Evolutionary conservation across 1,284 basidiomycete species (phyloP).

Genomic region (Leccinum fallax): DNA sequence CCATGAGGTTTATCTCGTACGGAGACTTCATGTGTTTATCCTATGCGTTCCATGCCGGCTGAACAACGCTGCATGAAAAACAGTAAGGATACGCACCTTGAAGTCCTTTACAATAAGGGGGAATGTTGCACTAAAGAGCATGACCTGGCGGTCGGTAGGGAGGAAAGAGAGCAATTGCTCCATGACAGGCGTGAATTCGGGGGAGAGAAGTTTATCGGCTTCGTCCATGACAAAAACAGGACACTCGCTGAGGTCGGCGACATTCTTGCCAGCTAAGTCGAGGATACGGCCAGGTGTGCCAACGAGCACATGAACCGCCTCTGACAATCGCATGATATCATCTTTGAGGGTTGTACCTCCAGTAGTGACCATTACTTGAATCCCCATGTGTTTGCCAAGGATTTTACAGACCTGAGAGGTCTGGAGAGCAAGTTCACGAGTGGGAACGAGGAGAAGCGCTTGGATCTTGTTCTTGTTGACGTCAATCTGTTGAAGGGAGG

Average conservation of each 20-base stretch:
- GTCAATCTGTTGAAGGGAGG: constrained; percentile 93
- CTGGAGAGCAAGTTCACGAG: constrained; percentile 93
- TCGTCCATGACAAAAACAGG: constrained; percentile 99
- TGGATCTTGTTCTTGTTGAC: constrained; percentile 88
- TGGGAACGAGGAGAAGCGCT: constrained; percentile 91
- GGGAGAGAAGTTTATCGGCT: constrained; percentile 96
- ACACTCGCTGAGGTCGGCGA: constrained; percentile 94
- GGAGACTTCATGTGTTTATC: constrained; percentile 98
- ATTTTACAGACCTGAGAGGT: constrained; percentile 98
- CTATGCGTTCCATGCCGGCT: constrained; percentile 42
- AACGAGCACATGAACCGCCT: constrained; percentile 94
- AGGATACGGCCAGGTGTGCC: constrained; percentile 97
- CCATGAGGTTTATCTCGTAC: constrained; percentile 99
- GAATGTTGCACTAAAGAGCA: constrained; percentile 99
- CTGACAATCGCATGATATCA: constrained; percentile 92
- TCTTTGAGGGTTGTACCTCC: constrained; percentile 98
- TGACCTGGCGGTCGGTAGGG: constrained; percentile 90
- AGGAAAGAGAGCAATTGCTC: constrained; percentile 91
- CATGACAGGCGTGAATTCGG: constrained; percentile 98
- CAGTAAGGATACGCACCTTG: constrained; percentile 59
- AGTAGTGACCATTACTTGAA: constrained; percentile 99
- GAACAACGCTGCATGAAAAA: constrained; percentile 4
- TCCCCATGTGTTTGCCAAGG: constrained; percentile 92
- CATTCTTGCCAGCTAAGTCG: constrained; percentile 91
- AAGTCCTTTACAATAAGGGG: constrained; percentile 99